These are phyloP conservation scores for Wallemia hederae DNA, from an alignment of 1,284 basidiomycete species.

Conservation along the genomic window DNA sequence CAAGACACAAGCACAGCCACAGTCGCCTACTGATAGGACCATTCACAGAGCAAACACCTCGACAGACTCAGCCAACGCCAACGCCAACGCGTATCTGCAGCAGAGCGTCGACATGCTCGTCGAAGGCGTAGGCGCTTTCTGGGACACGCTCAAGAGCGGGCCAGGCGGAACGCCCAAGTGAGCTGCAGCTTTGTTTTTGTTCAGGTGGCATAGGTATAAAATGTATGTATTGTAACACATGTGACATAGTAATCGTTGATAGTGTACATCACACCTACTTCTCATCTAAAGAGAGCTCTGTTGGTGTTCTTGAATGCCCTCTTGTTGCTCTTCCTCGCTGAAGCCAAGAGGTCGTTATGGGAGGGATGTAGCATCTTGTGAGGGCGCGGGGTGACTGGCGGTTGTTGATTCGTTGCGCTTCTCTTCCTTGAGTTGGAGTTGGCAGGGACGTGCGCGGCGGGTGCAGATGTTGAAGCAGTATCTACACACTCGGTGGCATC, in stretches of 20 bases:
- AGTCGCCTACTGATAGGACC: too few relatives aligned
- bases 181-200: too few relatives aligned
- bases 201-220: too few relatives aligned
- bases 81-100: neutral
- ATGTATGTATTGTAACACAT: too few relatives aligned
- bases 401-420: neutral
- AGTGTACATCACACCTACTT: neutral
- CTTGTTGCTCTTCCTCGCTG: neutral
- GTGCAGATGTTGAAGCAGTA: too few relatives aligned
- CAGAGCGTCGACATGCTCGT: neutral
- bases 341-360: neutral
- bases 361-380: neutral
- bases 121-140: neutral
- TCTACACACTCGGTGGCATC: neutral
- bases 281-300: neutral
- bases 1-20: too few relatives aligned
- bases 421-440: neutral
- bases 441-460: too few relatives aligned
- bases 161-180: too few relatives aligned
- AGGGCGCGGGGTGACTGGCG: neutral
- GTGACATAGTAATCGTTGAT: neutral
- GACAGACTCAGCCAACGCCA: too few relatives aligned
- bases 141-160: neutral
- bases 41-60: too few relatives aligned
- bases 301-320: neutral